phyloP scores from a whole-genome alignment of 306 rosid species.

The Glycine soja region DNA sequence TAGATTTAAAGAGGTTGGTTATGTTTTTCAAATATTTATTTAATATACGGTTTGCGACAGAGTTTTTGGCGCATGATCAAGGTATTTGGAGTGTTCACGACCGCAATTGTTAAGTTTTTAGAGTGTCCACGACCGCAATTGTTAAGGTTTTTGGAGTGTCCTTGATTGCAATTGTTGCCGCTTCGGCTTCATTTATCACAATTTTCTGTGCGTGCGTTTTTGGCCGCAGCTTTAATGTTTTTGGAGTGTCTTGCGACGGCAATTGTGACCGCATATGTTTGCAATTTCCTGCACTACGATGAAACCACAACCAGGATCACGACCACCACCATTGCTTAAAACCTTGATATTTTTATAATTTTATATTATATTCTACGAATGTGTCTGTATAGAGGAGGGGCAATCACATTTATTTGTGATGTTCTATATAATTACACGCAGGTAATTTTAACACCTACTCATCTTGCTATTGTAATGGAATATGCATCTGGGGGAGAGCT shows the following conservation, averaged over 20 bases:
- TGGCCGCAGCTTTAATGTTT: not conserved
- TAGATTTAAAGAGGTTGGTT: constrained; percentile 89
- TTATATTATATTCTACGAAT: no score
- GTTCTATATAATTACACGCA: constrained; percentile 31
- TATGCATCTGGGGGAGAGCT: constrained; percentile 97
- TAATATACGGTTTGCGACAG: not conserved
- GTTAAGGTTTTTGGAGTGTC: no score
- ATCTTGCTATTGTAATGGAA: constrained; percentile 95
- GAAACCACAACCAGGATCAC: no score
- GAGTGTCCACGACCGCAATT: no score
- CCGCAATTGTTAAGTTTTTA: no score
- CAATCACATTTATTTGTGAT: not conserved
- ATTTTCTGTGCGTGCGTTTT: not conserved
- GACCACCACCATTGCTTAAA: not conserved
- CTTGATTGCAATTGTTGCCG: no score
- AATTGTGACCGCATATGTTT: not conserved
- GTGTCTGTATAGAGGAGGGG: not conserved
- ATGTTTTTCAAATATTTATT: not conserved
- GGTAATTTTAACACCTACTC: constrained; percentile 93
- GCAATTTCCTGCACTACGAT: not conserved
- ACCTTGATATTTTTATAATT: not conserved
- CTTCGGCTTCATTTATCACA: no score
- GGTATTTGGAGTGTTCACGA: not conserved
- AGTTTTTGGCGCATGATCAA: not conserved
- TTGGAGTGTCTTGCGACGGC: not conserved